Conservation (phyloP, 331 rosid genomes). For the Telfairia occidentalis region DNA sequence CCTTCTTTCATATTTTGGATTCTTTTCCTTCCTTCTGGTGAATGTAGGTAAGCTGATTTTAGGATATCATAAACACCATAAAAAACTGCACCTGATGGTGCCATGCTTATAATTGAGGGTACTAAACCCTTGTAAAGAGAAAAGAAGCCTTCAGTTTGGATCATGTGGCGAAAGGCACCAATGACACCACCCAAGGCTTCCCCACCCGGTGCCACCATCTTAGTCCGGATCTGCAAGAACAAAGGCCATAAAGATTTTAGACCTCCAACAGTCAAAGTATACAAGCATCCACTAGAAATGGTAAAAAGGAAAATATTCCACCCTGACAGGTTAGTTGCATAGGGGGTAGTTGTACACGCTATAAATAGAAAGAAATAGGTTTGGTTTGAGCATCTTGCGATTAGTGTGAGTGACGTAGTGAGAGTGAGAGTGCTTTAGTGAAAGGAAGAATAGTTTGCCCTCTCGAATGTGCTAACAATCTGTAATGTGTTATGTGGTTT, state of each 20-base stretch:
- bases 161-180: slow-evolving; percentile 34
- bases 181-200: slow-evolving; percentile 45
- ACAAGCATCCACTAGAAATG: not conserved
- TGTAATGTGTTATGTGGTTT: not conserved
- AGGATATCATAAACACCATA: slow-evolving; percentile 41
- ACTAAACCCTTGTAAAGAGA: slow-evolving; percentile 42
- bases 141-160: slow-evolving; percentile 39
- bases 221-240: slow-evolving; percentile 31
- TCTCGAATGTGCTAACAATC: not conserved
- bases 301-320: not conserved
- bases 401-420: not conserved
- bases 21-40: slow-evolving; percentile 40
- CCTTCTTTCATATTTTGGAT: slow-evolving; percentile 24
- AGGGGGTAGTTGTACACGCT: not conserved
- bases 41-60: slow-evolving; percentile 32
- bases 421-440: no score
- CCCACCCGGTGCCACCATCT: slow-evolving; percentile 46
- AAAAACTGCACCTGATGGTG: slow-evolving; percentile 46
- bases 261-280: not conserved
- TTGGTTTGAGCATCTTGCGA: not conserved
- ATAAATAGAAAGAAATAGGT: not conserved
- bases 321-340: not conserved
- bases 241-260: not conserved
- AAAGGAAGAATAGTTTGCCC: not conserved
- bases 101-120: slow-evolving; percentile 46